Percentiles rank a stretch among this genome's conserved stretches.
Conservation (phyloP, 192 early-diverging fungal genomes). For the Coemansia sp. region DNA sequence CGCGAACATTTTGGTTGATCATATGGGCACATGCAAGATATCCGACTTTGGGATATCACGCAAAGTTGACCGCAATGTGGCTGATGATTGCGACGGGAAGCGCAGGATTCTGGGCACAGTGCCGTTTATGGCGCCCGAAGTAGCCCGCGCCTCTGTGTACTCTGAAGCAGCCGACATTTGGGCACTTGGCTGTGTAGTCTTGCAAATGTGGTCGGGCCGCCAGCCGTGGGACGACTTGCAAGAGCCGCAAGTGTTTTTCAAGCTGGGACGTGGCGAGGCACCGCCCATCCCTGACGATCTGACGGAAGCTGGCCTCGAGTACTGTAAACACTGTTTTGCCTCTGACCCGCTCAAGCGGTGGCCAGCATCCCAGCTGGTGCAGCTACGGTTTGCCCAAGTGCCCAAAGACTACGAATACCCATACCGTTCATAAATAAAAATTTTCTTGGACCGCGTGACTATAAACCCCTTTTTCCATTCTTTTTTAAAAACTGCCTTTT, state of each 20-base stretch:
- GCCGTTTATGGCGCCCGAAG: conserved; percentile 97
- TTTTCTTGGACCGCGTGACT: not conserved
- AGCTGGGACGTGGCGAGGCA: conserved; percentile 76
- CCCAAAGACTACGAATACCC: conserved; percentile 43
- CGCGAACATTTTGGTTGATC: conserved; percentile 75
- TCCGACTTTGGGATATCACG: conserved; percentile 97
- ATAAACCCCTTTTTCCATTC: not conserved
- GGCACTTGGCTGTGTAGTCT: conserved; percentile 79
- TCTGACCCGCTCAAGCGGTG: conserved; percentile 77
- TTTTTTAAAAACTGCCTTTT: not conserved
- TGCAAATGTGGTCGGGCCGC: conserved; percentile 94
- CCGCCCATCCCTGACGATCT: conserved; percentile 80
- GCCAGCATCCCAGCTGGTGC: conserved; percentile 71
- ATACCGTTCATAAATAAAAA: conserved; percentile 11
- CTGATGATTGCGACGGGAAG: conserved; percentile 11
- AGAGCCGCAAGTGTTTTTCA: conserved; percentile 63
- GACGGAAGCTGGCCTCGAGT: conserved; percentile 66
- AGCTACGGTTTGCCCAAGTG: conserved; percentile 70
- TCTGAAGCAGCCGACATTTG: conserved; percentile 94
- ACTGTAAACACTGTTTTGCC: conserved; percentile 73
- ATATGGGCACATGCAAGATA: conserved; percentile 89
- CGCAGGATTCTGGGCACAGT: conserved; percentile 71
- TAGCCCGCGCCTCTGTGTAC: conserved; percentile 76
- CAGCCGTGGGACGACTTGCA: conserved; percentile 66
- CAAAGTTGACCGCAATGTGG: conserved; percentile 21